A percentile compares a stretch with the other conserved stretches of the same genome.
phyloP scores from a whole-genome alignment of 1,139 yeast genomes.

The Candida pseudocylindracea region DNA sequence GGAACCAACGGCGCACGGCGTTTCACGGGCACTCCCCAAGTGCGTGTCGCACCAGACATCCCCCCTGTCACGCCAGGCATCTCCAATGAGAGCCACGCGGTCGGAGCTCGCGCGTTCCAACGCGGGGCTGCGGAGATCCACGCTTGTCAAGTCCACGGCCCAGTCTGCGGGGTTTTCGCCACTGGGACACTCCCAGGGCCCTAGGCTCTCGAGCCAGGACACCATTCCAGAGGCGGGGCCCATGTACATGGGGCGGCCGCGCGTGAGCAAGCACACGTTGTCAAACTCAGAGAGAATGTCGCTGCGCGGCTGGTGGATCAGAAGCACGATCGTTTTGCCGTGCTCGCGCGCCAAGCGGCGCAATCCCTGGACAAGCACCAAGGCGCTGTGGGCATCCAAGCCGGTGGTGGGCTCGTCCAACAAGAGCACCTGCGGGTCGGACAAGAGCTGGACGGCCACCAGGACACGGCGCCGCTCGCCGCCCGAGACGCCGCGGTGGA shows the following conservation, averaged over 20 bases:
- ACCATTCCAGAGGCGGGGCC: constrained; percentile 12
- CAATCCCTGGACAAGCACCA: constrained; percentile 51
- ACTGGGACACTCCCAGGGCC: no score
- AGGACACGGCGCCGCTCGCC: constrained; percentile 76
- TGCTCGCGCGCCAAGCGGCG: constrained; percentile 38
- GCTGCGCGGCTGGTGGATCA: constrained; percentile 34
- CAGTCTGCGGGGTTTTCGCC: no score
- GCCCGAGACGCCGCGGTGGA: constrained; percentile 62
- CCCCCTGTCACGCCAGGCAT: no score
- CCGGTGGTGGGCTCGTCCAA: constrained; percentile 69
- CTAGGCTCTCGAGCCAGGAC: no score
- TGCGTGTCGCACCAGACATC: no score
- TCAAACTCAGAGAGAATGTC: constrained; percentile 19
- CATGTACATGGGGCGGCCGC: constrained; percentile 34
- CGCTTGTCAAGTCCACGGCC: no score
- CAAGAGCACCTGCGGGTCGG: constrained; percentile 41
- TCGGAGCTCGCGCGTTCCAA: no score
- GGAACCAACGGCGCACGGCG: no score
- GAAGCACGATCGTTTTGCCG: constrained; percentile 42
- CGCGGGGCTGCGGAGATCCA: no score
- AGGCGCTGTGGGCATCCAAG: constrained; percentile 52
- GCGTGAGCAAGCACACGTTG: constrained; percentile 43
- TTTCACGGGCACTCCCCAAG: no score
- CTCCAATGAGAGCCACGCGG: no score
- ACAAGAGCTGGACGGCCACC: constrained; percentile 44